These are phyloP conservation scores for Teunomyces barrocoloradensis DNA, from an alignment of 805 yeast species.

Conservation along the genomic window DNA sequence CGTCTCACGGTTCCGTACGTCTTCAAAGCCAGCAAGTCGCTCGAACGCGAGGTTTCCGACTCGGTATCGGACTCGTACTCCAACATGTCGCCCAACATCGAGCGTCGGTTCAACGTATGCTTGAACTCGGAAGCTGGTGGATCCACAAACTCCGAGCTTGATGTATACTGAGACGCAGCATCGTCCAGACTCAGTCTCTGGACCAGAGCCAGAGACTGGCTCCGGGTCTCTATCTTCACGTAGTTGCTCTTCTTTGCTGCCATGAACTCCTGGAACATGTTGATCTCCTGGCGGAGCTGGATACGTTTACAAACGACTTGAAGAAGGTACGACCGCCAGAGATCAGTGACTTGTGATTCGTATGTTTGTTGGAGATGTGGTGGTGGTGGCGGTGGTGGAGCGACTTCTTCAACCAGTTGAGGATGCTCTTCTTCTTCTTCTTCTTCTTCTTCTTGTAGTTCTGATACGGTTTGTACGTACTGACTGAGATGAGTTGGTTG, in stretches of 20 bases:
- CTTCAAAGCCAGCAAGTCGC: neutral
- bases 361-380: neutral
- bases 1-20: neutral
- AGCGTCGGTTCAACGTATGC: conserved; percentile 31
- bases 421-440: neutral
- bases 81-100: conserved; percentile 44
- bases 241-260: conserved; percentile 2
- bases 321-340: conserved; percentile 36
- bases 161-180: neutral
- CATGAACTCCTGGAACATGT: conserved; percentile 27
- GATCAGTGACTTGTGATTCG: conserved; percentile 9
- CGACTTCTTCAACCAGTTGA: neutral
- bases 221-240: too few relatives aligned
- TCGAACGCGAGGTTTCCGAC: neutral
- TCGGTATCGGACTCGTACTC: conserved; percentile 35
- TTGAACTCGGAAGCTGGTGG: conserved; percentile 24
- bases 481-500: neutral
- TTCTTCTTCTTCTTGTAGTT: neutral
- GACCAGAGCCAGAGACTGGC: too few relatives aligned
- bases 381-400: conserved; percentile 27
- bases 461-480: neutral
- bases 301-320: conserved; percentile 37
- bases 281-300: conserved; percentile 40
- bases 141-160: conserved; percentile 6
- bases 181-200: neutral